Evolutionary conservation across 192 early-diverging fungal species (phyloP), one percentile per base, ranked within the genome.

Genomic region (Bifiguratus adelaidae): DNA sequence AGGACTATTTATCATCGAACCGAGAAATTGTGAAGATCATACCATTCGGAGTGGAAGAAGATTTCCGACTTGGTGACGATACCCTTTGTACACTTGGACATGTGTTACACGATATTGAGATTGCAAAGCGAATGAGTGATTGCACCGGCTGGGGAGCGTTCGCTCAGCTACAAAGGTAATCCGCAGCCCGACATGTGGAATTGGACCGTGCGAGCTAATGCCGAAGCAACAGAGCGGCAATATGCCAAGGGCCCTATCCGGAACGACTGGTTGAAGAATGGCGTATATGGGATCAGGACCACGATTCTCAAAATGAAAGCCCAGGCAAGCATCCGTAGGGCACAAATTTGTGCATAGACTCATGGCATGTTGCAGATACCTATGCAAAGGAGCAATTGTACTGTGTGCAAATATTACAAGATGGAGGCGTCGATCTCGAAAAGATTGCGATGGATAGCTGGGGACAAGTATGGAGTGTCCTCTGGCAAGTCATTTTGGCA

Each of bases 341-440:
- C 32, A 9, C 32, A 8, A 33, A n/a, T 41, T 36, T n/a, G 21
- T 22, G 12, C 20, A 44, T n/a, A 2, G 36, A 0, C 19, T 44
- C 15, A 26, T 3, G 5, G 21, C 34, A 15, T 21, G 28, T n/a
- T 53, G n/a, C 7, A 77, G 82, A 86, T 56, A 76, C 68, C 38
- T 83, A 76, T 47, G 61, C 69, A 7, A 41, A 60, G 3, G 66
- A 71, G 32, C 91, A 91, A 58, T 65, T 88, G 2, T 90, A 82
- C 53, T 74, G 73, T 7, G 74, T 90, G 13, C 67, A 89, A 44
- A 58, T 86, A 4, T 58, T 91, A 22, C 77, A 74, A 11, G 68
- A 88, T 63, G 86, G 78, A 5, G 91, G 91, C 7, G 60, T 72
- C 33, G 81, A 85, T 35, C 66, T 94, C 22, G 84, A 83, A 50